Evolutionary conservation across 2,329 filamentous ascomycete species (phyloP).

Genomic region (Dactylella cylindrospora): DNA sequence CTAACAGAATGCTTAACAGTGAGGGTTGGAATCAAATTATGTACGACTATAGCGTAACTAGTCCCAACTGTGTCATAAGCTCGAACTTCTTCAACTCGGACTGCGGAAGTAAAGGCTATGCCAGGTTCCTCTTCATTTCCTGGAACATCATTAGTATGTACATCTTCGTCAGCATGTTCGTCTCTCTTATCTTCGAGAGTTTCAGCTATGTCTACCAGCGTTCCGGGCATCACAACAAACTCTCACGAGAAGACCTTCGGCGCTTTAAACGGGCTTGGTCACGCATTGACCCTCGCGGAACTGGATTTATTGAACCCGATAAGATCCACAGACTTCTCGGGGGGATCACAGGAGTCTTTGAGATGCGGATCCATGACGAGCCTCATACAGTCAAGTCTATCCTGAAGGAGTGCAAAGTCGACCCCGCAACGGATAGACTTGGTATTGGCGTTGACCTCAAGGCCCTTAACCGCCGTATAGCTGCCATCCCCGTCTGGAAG

Average conservation of each 20-base stretch:
- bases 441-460: constrained; percentile 66
- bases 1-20: constrained; percentile 51
- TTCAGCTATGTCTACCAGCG: constrained; percentile 99
- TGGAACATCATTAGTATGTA: constrained; percentile 99
- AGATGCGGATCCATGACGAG: constrained; percentile 93
- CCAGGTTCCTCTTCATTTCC: constrained; percentile 81
- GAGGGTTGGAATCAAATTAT: constrained; percentile 97
- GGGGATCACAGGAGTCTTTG: constrained; percentile 90
- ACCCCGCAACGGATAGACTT: constrained; percentile 54
- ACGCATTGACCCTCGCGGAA: constrained; percentile 86
- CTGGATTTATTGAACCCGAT: constrained; percentile 86
- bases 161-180: constrained; percentile 96
- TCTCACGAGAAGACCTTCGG: constrained; percentile 90
- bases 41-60: constrained; percentile 86
- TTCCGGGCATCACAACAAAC: constrained; percentile 84
- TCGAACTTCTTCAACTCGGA: constrained; percentile 79
- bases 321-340: constrained; percentile 84
- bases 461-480: constrained; percentile 72
- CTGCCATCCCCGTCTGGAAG: constrained; percentile 70
- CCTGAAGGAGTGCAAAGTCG: constrained; percentile 75
- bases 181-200: constrained; percentile 97
- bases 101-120: constrained; percentile 88
- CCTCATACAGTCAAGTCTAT: constrained; percentile 85
- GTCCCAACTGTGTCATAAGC: constrained; percentile 73
- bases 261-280: constrained; percentile 99